Percentiles rank a stretch among this genome's conserved stretches.
Evolutionary conservation across 495 filamentous ascomycete species (phyloP).

Genomic region (Sordaria brevicollis): DNA sequence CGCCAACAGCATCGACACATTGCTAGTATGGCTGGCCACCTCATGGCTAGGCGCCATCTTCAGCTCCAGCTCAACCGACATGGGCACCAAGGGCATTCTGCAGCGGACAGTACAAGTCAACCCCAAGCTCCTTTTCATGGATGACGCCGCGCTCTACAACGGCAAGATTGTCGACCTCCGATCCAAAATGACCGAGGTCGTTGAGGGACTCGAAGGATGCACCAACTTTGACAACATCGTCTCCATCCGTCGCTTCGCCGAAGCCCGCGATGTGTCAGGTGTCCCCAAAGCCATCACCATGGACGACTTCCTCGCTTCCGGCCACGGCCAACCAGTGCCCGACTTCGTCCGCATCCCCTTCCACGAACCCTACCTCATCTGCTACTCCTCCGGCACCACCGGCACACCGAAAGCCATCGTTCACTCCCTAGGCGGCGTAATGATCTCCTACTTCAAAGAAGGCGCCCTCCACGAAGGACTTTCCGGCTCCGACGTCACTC

Average conservation of each 20-base stretch:
- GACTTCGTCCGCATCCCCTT: constrained; percentile 52
- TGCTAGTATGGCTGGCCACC: constrained; percentile 54
- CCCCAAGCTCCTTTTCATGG: constrained; percentile 63
- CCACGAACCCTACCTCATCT: constrained; percentile 59
- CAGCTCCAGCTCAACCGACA: constrained; percentile 65
- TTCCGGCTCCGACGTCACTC: constrained; percentile 33
- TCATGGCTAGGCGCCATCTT: constrained; percentile 61
- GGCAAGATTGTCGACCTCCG: constrained; percentile 62
- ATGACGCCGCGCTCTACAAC: constrained; percentile 71
- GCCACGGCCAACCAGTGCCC: constrained; percentile 27
- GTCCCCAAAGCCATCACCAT: constrained; percentile 47
- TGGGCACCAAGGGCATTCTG: constrained; percentile 65
- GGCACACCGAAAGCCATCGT: constrained; percentile 69
- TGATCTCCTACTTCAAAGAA: constrained; percentile 53
- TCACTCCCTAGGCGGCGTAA: constrained; percentile 53
- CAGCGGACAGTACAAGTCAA: constrained; percentile 63
- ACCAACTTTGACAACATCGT: constrained; percentile 53
- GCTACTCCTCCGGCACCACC: constrained; percentile 63
- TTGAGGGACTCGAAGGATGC: constrained; percentile 47
- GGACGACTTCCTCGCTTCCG: constrained; percentile 38
- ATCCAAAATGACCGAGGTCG: constrained; percentile 57
- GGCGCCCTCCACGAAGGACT: constrained; percentile 47
- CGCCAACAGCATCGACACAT: constrained; percentile 62
- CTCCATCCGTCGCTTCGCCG: constrained; percentile 52
- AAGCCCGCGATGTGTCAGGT: constrained; percentile 45